Evolutionary conservation across 148 eudicot species (phyloP).

Genomic region (Chenopodium suecicum): DNA sequence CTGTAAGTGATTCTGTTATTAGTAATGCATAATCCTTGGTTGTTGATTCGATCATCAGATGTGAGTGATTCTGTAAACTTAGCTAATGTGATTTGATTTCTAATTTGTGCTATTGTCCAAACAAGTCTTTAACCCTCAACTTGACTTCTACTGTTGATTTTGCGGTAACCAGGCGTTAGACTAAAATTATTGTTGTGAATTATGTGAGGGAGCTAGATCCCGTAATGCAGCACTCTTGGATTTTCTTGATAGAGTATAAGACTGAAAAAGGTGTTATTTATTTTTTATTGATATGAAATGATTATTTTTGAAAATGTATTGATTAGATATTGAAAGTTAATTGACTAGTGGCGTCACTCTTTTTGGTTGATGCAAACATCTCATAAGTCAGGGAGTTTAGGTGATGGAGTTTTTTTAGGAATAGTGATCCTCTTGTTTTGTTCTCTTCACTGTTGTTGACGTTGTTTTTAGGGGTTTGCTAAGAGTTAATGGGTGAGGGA

Average conservation of each 20-base stretch:
- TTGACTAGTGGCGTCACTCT: not conserved
- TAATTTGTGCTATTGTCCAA: too few relatives aligned
- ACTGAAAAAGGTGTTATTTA: not conserved
- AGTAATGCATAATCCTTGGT: not conserved
- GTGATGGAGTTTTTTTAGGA: not conserved
- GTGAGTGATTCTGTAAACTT: too few relatives aligned
- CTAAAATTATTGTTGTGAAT: not conserved
- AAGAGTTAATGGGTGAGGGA: too few relatives aligned
- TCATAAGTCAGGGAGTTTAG: not conserved
- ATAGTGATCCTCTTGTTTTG: not conserved
- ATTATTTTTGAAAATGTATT: not conserved
- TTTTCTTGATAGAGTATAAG: not conserved
- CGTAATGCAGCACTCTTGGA: not conserved
- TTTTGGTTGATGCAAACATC: not conserved
- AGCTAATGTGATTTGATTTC: too few relatives aligned
- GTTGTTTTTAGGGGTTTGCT: not conserved
- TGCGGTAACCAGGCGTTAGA: not conserved
- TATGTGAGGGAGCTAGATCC: not conserved
- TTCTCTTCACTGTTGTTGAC: not conserved
- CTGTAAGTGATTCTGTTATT: constrained; percentile 44
- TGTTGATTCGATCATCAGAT: not conserved
- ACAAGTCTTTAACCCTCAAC: too few relatives aligned
- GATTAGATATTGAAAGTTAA: not conserved
- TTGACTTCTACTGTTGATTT: too few relatives aligned
- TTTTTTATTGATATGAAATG: not conserved